These are phyloP conservation scores for Chrysanthemum lavandulifolium DNA, from an alignment of 129 eudicot genomes.

Conservation along the genomic window DNA sequence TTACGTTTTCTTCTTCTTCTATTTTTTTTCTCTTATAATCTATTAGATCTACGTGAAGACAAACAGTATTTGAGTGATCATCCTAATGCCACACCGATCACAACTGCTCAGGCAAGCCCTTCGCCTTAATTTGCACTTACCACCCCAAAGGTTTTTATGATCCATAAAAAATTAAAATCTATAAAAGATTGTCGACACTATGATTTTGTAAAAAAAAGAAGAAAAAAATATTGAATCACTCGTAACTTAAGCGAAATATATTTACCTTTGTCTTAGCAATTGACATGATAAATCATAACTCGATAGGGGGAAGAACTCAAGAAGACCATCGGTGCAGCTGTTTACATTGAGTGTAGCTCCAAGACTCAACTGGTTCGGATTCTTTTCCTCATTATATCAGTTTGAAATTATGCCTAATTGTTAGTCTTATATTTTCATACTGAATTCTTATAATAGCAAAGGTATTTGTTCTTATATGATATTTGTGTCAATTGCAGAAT, in stretches of 20 bases:
- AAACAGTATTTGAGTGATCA: conserved; percentile 69
- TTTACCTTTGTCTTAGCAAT: background rate
- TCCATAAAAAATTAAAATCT: background rate
- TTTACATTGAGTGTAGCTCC: conserved; percentile 75
- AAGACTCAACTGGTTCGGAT: conserved; percentile 69
- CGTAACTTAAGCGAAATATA: too few species aligned
- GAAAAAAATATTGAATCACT: too few species aligned
- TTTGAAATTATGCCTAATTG: background rate
- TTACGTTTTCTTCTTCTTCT: background rate
- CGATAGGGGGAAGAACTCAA: conserved; percentile 70
- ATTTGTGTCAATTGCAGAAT: conserved; percentile 37
- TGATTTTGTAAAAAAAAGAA: too few species aligned
- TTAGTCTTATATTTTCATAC: background rate
- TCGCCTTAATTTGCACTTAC: conserved; percentile 2
- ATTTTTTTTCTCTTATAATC: background rate
- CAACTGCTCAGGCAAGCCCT: conserved; percentile 61
- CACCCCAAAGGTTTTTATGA: background rate
- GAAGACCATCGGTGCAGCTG: conserved; percentile 70
- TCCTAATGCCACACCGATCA: conserved; percentile 67
- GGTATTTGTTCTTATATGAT: background rate
- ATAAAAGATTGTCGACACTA: too few species aligned
- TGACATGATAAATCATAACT: background rate
- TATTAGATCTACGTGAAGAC: conserved; percentile 67
- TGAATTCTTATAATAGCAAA: too few species aligned
- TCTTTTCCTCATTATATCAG: background rate